phyloP scores from a whole-genome alignment of 441 rosid genomes.

The Adansonia rubrostipa region DNA sequence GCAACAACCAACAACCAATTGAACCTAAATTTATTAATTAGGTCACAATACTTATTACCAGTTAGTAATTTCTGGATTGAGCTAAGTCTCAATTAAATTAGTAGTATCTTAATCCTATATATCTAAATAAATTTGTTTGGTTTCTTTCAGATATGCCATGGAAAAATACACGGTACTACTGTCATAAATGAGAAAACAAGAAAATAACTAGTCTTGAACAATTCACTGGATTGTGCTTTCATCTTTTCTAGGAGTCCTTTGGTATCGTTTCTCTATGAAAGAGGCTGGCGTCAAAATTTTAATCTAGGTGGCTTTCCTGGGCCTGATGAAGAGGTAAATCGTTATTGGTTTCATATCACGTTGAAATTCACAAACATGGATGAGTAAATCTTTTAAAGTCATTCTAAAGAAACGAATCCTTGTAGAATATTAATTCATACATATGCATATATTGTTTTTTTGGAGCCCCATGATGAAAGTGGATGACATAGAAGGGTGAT shows the following conservation, averaged over 20 bases:
- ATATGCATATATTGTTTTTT: constrained; percentile 1
- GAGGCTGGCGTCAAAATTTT: constrained; percentile 94
- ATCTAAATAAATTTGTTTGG: background rate
- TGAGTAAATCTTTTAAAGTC: background rate
- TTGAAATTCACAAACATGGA: background rate
- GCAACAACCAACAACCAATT: background rate
- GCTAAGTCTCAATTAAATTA: background rate
- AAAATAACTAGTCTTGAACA: background rate
- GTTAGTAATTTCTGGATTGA: background rate
- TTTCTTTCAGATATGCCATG: background rate
- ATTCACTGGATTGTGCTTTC: constrained; percentile 18
- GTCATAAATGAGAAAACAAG: background rate
- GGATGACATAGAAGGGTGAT: background rate
- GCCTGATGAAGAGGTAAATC: constrained; percentile 85
- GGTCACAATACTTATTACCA: background rate
- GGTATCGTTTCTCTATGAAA: constrained; percentile 87
- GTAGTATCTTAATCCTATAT: background rate
- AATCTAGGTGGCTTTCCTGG: constrained; percentile 85
- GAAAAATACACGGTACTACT: background rate
- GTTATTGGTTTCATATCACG: constrained; percentile 18
- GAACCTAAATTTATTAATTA: background rate
- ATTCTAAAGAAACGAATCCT: background rate
- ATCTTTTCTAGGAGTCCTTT: constrained; percentile 73
- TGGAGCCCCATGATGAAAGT: background rate
- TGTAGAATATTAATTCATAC: background rate